These are phyloP conservation scores for Lactarius pseudohatsudake DNA, from an alignment of 768 basidiomycete genomes.

Conservation along the genomic window DNA sequence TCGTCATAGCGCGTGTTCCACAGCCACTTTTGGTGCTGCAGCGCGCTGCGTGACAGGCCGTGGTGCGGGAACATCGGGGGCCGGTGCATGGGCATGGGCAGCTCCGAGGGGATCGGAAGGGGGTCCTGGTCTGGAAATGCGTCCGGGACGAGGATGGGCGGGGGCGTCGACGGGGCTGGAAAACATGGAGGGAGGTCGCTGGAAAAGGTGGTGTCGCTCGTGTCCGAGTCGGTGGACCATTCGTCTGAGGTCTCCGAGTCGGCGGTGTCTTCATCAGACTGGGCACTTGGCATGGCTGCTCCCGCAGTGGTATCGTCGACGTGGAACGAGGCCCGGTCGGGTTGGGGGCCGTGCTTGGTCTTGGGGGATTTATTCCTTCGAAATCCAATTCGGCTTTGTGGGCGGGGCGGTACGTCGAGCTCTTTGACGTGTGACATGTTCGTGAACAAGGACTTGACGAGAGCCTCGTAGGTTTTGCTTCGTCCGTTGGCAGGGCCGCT, in stretches of 20 bases:
- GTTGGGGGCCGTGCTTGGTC: background rate
- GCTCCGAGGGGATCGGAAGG: background rate
- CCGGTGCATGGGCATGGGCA: background rate
- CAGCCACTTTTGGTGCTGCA: constrained; percentile 59
- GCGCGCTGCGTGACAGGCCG: constrained; percentile 61
- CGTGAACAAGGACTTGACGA: constrained; percentile 30
- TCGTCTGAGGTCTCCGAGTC: constrained; percentile 29
- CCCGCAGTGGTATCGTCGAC: background rate
- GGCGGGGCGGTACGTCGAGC: constrained; percentile 25
- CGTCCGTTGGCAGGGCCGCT: constrained; percentile 6
- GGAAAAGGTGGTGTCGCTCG: constrained; percentile 18
- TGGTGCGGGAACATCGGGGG: constrained; percentile 40
- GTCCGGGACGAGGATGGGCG: constrained; percentile 21
- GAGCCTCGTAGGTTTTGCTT: constrained; percentile 23
- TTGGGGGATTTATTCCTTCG: constrained; percentile 3
- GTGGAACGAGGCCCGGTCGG: background rate
- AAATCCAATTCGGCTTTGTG: constrained; percentile 30
- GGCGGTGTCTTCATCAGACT: constrained; percentile 24
- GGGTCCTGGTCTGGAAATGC: constrained; percentile 18
- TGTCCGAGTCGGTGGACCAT: constrained; percentile 29
- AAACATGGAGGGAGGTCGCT: constrained; percentile 15
- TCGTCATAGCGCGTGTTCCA: constrained; percentile 59
- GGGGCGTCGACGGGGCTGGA: constrained; percentile 8
- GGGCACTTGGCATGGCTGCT: background rate
- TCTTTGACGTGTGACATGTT: constrained; percentile 23